Base-by-base conservation (phyloP, 75 land plant species). In the Pinus tabuliformis region DNA sequence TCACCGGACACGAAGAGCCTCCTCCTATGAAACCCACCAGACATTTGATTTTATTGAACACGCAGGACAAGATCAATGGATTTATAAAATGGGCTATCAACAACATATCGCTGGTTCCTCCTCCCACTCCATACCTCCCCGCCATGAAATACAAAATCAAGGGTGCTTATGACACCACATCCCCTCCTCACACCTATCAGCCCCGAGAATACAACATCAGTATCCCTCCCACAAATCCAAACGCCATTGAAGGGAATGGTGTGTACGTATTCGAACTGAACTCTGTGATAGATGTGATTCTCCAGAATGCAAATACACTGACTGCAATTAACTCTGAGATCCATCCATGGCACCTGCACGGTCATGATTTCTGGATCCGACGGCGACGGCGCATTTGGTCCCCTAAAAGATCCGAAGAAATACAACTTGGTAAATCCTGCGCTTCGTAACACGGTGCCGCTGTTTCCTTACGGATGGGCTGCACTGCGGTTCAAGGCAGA, bases 1-100 rank as follows among this genome's bases (percentile, higher is more conserved):
- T 56, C 28, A 76, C 42, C 80, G 79, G 28, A 33, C 33, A 33
- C 33, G 33, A 33, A 33, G 33, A 33, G 33, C 33, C 33, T 33
- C 33, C 33, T 33, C 33, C 33, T 0, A 33, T 33, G 33, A 33
- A 33, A 1, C 2, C 33, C 2, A 33, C 33, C 33, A 33, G 33
- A 1, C 33, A 33, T 0, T 33, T 33, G 33, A 33, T 33, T 1
- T 33, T 33, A 33, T 1, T 33, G 75, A 90, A 88, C 80, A 91
- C 96, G 0, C 96, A 93, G 75, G 91, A 93, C 80, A 79, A 42
- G 18, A 57, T 89, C 71, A 77, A 82, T 71, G 88, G 91, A 0
- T 30, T 58, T 64, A 49, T 22, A 15, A 61, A 70, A 0, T 89
- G 93, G 93, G 84, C 95, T 2, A 58, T 86, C 20, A 91, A 92